Evolutionary conservation across 495 filamentous ascomycete species (phyloP).

Genomic region (Echria macrotheca): DNA sequence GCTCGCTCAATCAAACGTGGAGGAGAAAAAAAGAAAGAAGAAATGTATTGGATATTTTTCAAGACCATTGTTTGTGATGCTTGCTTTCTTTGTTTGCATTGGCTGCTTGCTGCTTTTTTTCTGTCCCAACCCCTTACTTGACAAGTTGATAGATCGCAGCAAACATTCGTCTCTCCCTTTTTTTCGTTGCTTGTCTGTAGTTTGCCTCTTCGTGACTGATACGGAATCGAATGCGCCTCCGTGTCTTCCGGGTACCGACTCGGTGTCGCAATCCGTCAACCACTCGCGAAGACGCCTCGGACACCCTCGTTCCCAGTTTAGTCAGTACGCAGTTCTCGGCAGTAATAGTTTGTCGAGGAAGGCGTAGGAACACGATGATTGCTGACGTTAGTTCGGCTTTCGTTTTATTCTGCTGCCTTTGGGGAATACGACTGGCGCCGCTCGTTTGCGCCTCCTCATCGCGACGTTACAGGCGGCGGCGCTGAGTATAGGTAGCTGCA

Average conservation of each 20-base stretch:
- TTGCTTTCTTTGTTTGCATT: not conserved
- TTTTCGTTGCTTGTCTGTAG: not conserved
- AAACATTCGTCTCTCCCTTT: not conserved
- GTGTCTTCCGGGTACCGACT: no score
- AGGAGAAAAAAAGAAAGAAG: not conserved
- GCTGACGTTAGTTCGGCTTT: not conserved
- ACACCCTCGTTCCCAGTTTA: no score
- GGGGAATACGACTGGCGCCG: not conserved
- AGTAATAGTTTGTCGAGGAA: no score
- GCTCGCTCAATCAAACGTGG: constrained; percentile 1
- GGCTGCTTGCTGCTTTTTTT: not conserved
- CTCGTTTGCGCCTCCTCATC: not conserved
- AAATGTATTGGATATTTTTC: not conserved
- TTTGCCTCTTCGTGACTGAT: no score
- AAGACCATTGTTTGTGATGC: no score
- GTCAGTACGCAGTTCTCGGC: no score
- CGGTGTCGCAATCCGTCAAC: no score
- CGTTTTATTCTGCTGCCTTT: not conserved
- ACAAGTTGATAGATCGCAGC: constrained; percentile 1
- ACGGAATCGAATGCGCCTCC: no score
- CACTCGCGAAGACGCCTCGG: no score
- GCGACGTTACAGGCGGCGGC: not conserved
- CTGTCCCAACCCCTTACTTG: not conserved
- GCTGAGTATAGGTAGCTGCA: no score
- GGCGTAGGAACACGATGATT: not conserved